Base-by-base conservation (phyloP, 2,329 filamentous ascomycete species). In the Saccharata proteae region DNA sequence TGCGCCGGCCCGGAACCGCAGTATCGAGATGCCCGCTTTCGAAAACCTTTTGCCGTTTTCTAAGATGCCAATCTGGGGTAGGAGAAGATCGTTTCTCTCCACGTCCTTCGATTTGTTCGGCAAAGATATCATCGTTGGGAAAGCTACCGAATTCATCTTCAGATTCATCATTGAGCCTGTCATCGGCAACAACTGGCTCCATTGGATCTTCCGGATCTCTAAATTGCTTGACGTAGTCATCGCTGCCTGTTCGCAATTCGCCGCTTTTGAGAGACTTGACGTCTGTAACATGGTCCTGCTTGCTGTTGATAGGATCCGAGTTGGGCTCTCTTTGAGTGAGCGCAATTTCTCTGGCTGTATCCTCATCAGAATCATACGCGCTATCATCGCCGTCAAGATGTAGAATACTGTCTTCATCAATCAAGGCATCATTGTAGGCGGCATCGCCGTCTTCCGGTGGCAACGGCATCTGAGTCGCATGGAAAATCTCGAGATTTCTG, bases 351-450 rank as follows among this genome's bases (percentile, higher is more conserved):
- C 13, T 16, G 10, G 25, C 25, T 16, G 13, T 12, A 11, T 62
- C 55, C 34, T 65, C 62, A 35, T 62, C 59, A 10, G 55, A 62
- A 20, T 49, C 47, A 37, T 59, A 59, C n/a, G 51, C 45, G 9
- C 48, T 45, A 6, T 57, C 52, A 18, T 60, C 56, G 4, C 41
- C 57, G 1, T 62, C 59, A 25, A 64, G 51, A n/a, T 61, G 54
- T 15, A 64, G 51, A 16, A 77, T 71, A 14, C 64, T 66, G 43
- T 83, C 77, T 42, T 86, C 77, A 4, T 84, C 73, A 14, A 76
- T 61, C 25, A 77, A 44, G n/a, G 30, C 19, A 21, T n/a, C n/a
- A 13, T 53, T 45, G 6, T 47, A 40, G 4, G 44, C 43, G n/a
- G 30, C 26, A 5, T 41, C 39, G 9, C 26, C 16, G 23, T 33